Evolutionary conservation across 208 protist genomes (phyloP).

Genomic region (Angomonas deanei): DNA sequence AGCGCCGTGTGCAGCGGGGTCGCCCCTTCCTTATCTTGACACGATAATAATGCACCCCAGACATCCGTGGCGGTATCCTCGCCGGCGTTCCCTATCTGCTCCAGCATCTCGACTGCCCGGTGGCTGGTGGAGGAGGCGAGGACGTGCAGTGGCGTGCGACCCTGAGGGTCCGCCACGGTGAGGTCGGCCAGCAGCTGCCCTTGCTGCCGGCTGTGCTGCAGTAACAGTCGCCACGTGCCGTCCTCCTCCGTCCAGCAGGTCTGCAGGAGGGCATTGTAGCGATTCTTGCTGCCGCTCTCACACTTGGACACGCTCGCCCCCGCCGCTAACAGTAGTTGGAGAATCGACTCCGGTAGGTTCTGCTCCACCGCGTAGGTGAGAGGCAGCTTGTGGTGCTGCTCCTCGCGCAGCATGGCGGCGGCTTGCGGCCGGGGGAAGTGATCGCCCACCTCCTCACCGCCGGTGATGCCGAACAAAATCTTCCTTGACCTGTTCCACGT

Average conservation of each 20-base stretch:
- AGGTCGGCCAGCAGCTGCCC: neutral
- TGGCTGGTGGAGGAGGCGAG: neutral
- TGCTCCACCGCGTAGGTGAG: conserved; percentile 2
- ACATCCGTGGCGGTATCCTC: neutral
- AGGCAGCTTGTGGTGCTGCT: neutral
- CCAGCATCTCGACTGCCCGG: neutral
- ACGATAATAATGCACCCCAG: neutral
- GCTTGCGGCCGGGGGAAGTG: neutral
- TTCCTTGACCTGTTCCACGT: neutral
- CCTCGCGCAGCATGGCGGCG: neutral
- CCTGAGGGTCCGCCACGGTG: neutral
- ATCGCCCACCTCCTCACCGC: neutral
- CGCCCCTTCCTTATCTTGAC: neutral
- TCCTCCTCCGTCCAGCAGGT: conserved; percentile 1
- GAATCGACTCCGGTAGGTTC: neutral
- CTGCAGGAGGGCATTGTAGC: neutral
- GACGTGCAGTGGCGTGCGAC: neutral
- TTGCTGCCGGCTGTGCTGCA: neutral
- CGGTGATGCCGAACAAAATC: neutral
- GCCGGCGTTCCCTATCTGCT: neutral
- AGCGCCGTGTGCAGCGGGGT: conserved; percentile 3
- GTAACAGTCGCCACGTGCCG: neutral
- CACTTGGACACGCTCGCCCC: neutral
- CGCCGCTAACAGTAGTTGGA: neutral
- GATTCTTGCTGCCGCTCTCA: neutral